These are phyloP conservation scores for Aspergillus melleus DNA, from an alignment of 2,329 filamentous ascomycete species.

Conservation along the genomic window DNA sequence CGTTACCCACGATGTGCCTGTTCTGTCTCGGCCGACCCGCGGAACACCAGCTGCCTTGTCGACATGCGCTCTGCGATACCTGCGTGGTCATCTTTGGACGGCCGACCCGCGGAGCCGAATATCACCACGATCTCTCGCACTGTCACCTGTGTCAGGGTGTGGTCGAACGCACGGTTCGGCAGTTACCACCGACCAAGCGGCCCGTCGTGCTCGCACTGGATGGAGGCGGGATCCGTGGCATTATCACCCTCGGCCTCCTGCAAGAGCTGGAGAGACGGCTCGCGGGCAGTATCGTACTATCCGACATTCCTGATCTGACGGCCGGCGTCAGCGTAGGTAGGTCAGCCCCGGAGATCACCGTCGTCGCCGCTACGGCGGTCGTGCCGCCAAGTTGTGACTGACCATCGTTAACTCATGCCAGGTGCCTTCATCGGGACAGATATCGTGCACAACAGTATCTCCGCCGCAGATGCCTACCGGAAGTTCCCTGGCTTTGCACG, in stretches of 20 bases:
- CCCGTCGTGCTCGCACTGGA: slow-evolving; percentile 18
- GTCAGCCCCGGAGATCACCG: not conserved
- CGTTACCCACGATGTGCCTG: slow-evolving; percentile 5
- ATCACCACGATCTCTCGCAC: too few species aligned
- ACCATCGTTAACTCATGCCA: not conserved
- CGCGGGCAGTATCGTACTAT: slow-evolving; percentile 3
- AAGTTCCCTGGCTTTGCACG: slow-evolving; percentile 20
- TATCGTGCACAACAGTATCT: slow-evolving; percentile 13
- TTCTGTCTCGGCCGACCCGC: slow-evolving; percentile 13
- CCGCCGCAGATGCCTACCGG: slow-evolving; percentile 9
- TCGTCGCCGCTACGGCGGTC: not conserved
- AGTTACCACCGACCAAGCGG: slow-evolving; percentile 21
- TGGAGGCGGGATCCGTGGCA: slow-evolving; percentile 19
- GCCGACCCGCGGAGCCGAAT: too few species aligned
- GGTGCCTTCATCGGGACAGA: slow-evolving; percentile 17
- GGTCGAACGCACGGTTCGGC: not conserved
- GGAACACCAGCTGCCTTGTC: too few species aligned
- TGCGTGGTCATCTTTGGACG: too few species aligned
- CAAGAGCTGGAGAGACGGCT: slow-evolving; percentile 15
- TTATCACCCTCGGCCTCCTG: slow-evolving; percentile 19
- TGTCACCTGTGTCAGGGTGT: too few species aligned
- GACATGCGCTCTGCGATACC: too few species aligned
- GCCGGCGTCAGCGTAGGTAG: slow-evolving; percentile 21
- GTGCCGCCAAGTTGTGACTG: not conserved
- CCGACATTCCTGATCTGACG: slow-evolving; percentile 10